These are phyloP conservation scores for Blastocladiella emersonii DNA, from an alignment of 371 early-diverging fungal species.

Conservation along the genomic window DNA sequence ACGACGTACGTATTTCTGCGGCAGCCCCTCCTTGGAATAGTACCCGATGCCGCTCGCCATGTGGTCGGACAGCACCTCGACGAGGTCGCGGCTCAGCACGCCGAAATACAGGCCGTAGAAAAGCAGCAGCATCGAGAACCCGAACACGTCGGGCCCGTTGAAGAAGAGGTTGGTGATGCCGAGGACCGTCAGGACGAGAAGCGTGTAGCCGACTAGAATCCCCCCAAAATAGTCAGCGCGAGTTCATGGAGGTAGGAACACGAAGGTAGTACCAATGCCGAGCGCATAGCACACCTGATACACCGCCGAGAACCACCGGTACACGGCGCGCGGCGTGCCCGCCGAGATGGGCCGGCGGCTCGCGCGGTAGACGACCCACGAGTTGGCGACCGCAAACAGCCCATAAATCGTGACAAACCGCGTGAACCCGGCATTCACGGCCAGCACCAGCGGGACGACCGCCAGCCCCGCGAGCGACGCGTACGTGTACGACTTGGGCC, in stretches of 20 bases:
- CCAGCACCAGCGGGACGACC: conserved; percentile 22
- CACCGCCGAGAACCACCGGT: conserved; percentile 37
- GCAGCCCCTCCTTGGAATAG: not conserved
- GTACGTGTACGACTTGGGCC: conserved; percentile 16
- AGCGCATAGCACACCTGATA: conserved; percentile 31
- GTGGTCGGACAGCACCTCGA: conserved; percentile 15
- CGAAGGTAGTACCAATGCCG: conserved; percentile 11
- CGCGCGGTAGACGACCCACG: conserved; percentile 25
- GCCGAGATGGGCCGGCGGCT: conserved; percentile 30
- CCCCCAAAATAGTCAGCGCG: no score
- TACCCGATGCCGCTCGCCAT: conserved; percentile 21
- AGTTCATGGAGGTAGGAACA: no score
- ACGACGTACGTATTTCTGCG: not conserved
- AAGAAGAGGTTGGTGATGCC: conserved; percentile 22
- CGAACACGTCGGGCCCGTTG: conserved; percentile 11
- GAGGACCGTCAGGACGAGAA: conserved; percentile 34
- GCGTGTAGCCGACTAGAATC: no score
- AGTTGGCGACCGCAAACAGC: conserved; percentile 28
- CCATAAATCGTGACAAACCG: conserved; percentile 32
- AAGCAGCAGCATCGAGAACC: conserved; percentile 27
- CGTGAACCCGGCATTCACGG: conserved; percentile 16
- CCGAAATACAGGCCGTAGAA: conserved; percentile 54
- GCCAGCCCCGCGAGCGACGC: conserved; percentile 19
- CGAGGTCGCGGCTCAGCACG: not conserved
- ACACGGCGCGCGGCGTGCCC: conserved; percentile 37